phyloP scores from a whole-genome alignment of 306 rosid species.

The Elaeagnus macrophylla region DNA sequence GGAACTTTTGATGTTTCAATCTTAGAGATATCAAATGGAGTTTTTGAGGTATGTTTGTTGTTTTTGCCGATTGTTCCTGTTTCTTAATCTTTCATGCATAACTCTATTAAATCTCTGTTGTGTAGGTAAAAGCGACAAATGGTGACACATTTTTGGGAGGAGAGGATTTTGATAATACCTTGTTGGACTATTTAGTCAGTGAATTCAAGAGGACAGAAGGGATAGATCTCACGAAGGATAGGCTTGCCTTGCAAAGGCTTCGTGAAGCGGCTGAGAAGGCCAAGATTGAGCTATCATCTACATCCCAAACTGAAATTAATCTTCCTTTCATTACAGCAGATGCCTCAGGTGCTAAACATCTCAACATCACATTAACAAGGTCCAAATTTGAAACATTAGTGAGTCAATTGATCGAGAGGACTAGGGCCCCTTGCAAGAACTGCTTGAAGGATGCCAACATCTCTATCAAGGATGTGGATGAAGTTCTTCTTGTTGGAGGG shows the following conservation, averaged over 20 bases:
- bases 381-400: conserved; percentile 78
- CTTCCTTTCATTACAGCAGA: conserved; percentile 95
- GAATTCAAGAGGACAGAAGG: conserved; percentile 72
- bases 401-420: conserved; percentile 71
- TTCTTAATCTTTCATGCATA: not conserved
- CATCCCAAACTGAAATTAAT: conserved; percentile 90
- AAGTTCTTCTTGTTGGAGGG: conserved; percentile 94
- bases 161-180: conserved; percentile 84
- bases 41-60: conserved; percentile 57
- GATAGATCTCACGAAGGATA: conserved; percentile 78
- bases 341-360: conserved; percentile 85
- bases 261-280: conserved; percentile 97
- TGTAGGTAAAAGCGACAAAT: conserved; percentile 87
- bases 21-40: conserved; percentile 89
- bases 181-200: conserved; percentile 62
- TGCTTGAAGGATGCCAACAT: conserved; percentile 80
- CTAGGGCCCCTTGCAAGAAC: conserved; percentile 70
- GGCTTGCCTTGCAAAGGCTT: conserved; percentile 89
- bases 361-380: conserved; percentile 81
- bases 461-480: conserved; percentile 76
- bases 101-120: not conserved
- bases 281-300: conserved; percentile 82
- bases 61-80: not conserved
- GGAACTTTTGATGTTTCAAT: conserved; percentile 97
- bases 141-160: conserved; percentile 97